Evolutionary conservation across 2,329 filamentous ascomycete genomes (phyloP), one percentile per base, ranked within the genome.

Genomic region (Didymella pomorum): DNA sequence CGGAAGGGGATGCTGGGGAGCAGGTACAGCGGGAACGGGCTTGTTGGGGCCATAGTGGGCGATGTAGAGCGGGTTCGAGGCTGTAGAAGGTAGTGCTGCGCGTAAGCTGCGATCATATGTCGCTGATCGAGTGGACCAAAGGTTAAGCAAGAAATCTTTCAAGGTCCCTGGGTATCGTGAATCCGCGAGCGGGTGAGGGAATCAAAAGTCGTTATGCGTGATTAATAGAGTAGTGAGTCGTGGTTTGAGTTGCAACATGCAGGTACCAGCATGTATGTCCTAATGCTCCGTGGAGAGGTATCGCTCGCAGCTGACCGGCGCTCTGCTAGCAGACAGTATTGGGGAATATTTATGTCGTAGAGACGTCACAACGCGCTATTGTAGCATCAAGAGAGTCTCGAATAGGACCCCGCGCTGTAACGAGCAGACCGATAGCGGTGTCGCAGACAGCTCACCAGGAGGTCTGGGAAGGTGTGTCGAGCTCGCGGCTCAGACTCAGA

Each of bases 11-110:
- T 67, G 61, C 64, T 69, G 11, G 76, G 74, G 58, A 78, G 63
- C 44, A 78, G 72, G 67, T 76, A 78, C 57, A 76, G 68, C 2
- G 75, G 75, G 60, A 78, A 77, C 3, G 84, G 83, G 12, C 81
- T 49, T 37, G 68, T 66, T 46, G 68, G 64, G 4, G 45, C 39
- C 56, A 58, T 58, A 21, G 28, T 39, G 18, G 21, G n/a, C 12
- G 39, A n/a, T 16, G 20, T 28, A 5, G 55, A 28, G n/a, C 12
- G 26, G 5, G n/a, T 26, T 28, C 21, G 26, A 11, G 31, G 23
- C 7, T 33, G 46, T 6, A 16, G 33, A 8, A 47, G 23, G 31
- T 21, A 44, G 16, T 44, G 29, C 23, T 51, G 21, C 3, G 47
- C 33, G 25, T 54, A 54, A 14, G 52, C 25, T n/a, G 33, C 23